phyloP scores from a whole-genome alignment of 148 eudicot genomes.

The Limonium bicolor region DNA sequence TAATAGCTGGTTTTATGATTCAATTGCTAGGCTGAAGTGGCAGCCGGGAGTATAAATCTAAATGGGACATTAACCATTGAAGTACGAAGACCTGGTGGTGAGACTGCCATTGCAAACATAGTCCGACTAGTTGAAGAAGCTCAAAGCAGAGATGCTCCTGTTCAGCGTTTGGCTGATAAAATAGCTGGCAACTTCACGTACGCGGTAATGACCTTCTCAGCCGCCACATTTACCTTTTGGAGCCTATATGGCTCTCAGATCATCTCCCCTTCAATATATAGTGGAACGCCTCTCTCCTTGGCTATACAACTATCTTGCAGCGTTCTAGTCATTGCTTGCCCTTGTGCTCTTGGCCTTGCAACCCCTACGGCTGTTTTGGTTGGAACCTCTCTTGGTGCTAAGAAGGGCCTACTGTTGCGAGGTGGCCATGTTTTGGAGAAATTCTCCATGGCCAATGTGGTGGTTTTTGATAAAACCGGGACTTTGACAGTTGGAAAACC shows the following conservation, averaged over 20 bases:
- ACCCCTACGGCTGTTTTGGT: constrained; percentile 99
- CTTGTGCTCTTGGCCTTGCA: constrained; percentile 98
- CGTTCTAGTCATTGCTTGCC: constrained; percentile 96
- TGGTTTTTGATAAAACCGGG: constrained; percentile 95
- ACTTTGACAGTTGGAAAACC: constrained; percentile 92
- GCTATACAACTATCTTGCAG: constrained; percentile 97
- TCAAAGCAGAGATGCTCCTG: constrained; percentile 95
- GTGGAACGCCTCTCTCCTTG: constrained; percentile 64
- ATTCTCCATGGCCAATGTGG: constrained; percentile 58
- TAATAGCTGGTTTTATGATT: not conserved
- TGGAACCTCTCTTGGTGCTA: constrained; percentile 98
- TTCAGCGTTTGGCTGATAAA: constrained; percentile 94
- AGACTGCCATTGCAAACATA: constrained; percentile 85
- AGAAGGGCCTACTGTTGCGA: constrained; percentile 80
- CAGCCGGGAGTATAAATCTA: constrained; percentile 94
- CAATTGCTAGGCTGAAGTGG: constrained; percentile 66
- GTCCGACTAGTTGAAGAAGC: constrained; percentile 96
- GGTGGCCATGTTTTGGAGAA: constrained; percentile 89
- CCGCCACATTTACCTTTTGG: constrained; percentile 95
- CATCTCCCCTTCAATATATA: constrained; percentile 51
- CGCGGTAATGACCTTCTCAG: constrained; percentile 94
- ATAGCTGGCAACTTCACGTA: constrained; percentile 94
- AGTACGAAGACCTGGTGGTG: constrained; percentile 90
- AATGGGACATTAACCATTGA: constrained; percentile 86
- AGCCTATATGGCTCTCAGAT: constrained; percentile 59